These are phyloP conservation scores for Mariannaea sp. DNA, from an alignment of 2,329 filamentous ascomycete genomes.

Conservation along the genomic window DNA sequence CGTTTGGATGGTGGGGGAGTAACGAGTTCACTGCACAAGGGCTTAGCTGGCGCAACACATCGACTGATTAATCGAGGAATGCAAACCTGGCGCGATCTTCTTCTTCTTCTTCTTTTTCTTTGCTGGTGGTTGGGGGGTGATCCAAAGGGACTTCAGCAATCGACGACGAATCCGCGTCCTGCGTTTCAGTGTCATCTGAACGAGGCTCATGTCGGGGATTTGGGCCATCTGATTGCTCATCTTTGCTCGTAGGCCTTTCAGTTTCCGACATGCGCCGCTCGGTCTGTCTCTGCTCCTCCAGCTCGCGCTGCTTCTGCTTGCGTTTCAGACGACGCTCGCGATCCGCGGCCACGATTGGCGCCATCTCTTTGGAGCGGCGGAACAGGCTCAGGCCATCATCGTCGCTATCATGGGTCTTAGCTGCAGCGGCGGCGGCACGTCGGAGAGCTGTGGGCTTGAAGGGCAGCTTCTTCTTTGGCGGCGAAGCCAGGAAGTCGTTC, in stretches of 20 bases:
- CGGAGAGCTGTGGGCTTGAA: slow-evolving; percentile 56
- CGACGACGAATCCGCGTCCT: neutral
- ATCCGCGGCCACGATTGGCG: slow-evolving; percentile 50
- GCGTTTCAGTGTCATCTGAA: neutral
- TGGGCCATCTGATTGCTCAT: slow-evolving; percentile 9
- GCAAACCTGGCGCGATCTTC: slow-evolving; percentile 31
- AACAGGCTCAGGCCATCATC: slow-evolving; percentile 54
- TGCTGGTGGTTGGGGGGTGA: slow-evolving; percentile 19
- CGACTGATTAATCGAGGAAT: neutral
- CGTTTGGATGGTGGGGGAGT: slow-evolving; percentile 49
- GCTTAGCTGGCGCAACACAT: slow-evolving; percentile 20
- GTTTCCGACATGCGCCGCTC: slow-evolving; percentile 19
- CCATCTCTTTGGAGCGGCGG: slow-evolving; percentile 55
- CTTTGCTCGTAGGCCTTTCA: slow-evolving; percentile 33
- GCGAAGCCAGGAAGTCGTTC: slow-evolving; percentile 34
- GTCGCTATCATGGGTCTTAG: slow-evolving; percentile 30
- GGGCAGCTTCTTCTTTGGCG: slow-evolving; percentile 49
- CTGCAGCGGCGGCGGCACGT: slow-evolving; percentile 34
- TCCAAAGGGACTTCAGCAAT: slow-evolving; percentile 12
- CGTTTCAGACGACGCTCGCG: slow-evolving; percentile 40
- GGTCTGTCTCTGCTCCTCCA: slow-evolving; percentile 23
- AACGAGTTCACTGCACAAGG: slow-evolving; percentile 38
- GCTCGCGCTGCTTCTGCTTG: slow-evolving; percentile 34
- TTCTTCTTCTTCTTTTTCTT: too few relatives aligned
- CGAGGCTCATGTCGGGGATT: neutral